Base-by-base conservation (phyloP, 2,329 filamentous ascomycete species). In the Ophiognomonia clavigignenti-juglandacearum region DNA sequence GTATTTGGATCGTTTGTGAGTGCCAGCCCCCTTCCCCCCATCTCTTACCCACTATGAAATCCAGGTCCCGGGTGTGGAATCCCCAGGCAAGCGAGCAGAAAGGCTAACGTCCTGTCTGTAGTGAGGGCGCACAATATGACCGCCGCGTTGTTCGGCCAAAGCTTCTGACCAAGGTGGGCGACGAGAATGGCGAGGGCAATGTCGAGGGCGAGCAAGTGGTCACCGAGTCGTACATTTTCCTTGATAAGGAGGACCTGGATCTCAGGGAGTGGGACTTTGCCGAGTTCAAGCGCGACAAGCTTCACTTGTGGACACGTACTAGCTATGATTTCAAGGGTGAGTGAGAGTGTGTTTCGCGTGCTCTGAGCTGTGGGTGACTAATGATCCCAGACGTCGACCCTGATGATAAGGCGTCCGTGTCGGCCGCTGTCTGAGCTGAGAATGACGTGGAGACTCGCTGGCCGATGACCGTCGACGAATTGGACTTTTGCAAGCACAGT, bases 231-330 rank as follows among this genome's bases (percentile, higher is more conserved):
- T 91, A 91, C 61, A 74, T 90, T 5, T 90, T 77, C 65, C 69
- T 72, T 37, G 53, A 69, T 1, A 63, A 68, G 14, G 54, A 64
- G 0, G 31, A 59, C 0, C 67, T 97, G 16, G 88, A 95, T 64
- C 71, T 78, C 26, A 66, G 70, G 19, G 90, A 96, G 64, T 97
- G 92, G 92, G 88, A 95, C 63, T 93, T 90, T 68, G 82, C 84
- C 39, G 81, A 86, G 53, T 97, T 96, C 62, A 80, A 85, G 52
- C 73, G 74, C 57, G 83, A 93, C 52, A 95, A 90, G 70, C 68
- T 82, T 68, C 62, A 62, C 46, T 48, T 59, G 4, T 82, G 77
- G 78, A 74, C 75, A 5, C 64, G 75, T n/a, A 70, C 69, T 24
- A 72, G 72, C 42, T 72, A 71, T 54, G 61, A 63, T 9, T 73